Evolutionary conservation across 1,284 basidiomycete genomes (phyloP), one percentile per base, ranked within the genome.

Genomic region (Boletus semigastroideus): DNA sequence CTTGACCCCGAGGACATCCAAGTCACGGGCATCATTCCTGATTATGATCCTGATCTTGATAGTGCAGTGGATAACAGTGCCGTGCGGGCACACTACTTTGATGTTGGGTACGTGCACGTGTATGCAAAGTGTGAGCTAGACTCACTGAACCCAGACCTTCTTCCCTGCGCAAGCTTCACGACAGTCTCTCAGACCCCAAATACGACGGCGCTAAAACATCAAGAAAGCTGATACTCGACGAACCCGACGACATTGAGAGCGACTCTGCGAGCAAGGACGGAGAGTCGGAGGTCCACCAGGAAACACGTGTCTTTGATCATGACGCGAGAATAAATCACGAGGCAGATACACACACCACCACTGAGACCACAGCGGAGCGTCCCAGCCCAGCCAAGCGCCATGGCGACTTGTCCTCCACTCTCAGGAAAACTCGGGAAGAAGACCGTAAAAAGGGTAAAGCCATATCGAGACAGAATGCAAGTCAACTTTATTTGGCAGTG

Each of bases 361-460:
- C 27, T 0, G 30, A 51, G 4, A 25, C 30, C 4, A 46, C 54
- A 28, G 43, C 37, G 43, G 54, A 47, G 10, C 46, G 9, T 46
- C 28, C 46, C 13, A 20, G 22, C 9, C 43, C 54, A 33, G 45
- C 63, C 52, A 44, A 66, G n/a, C 68, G 72, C 34, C 72, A 75
- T 42, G 74, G 77, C 17, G 79, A 86, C 59, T 70, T 83, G 51
- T 70, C 81, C 25, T 74, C 75, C 9, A 74, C 75, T 34, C 70
- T 89, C 50, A 80, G 75, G 56, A 77, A 78, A 65, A 82, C 77
- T 25, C 79, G 83, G 56, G 79, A 85, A 52, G 79, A 82, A 48
- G 87, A 90, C 64, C 73, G 77, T 41, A 77, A 74, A 67, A 91
- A 97, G 70, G 94, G 94, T 2, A 81, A 80, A 56, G 91, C 90